phyloP scores from a whole-genome alignment of 139 green algal species.

The Trebouxia sp. region DNA sequence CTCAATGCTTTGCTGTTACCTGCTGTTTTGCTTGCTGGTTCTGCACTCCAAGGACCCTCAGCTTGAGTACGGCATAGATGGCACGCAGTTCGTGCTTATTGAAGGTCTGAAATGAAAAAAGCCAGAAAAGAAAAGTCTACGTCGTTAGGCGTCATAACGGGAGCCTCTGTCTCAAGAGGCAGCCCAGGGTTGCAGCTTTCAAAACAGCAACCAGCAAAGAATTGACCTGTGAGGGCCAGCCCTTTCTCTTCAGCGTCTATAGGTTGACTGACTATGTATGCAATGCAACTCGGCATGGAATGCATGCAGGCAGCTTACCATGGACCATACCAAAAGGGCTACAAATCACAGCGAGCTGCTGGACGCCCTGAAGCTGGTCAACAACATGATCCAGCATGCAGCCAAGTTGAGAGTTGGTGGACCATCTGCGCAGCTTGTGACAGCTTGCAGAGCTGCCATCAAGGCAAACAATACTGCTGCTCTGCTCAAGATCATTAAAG shows the following conservation, averaged over 20 bases:
- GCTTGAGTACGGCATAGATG: no score
- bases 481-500: constrained; percentile 66
- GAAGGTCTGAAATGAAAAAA: no score
- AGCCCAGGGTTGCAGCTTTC: no score
- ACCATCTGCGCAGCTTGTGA: constrained; percentile 55
- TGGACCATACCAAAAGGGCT: constrained; percentile 69
- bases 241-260: neutral
- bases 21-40: no score
- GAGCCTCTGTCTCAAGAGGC: no score
- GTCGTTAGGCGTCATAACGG: no score
- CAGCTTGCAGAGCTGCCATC: constrained; percentile 64
- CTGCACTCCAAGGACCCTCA: no score
- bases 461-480: constrained; percentile 65
- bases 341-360: constrained; percentile 71
- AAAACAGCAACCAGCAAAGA: neutral
- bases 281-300: neutral
- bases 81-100: no score
- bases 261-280: neutral
- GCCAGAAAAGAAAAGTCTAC: no score
- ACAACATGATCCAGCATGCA: constrained; percentile 77
- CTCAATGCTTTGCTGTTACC: no score
- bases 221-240: neutral
- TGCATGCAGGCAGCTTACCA: constrained; percentile 62
- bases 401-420: constrained; percentile 54
- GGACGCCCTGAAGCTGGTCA: constrained; percentile 63